phyloP scores from a whole-genome alignment of 2,329 filamentous ascomycete genomes.

The Emmonsia crescens region DNA sequence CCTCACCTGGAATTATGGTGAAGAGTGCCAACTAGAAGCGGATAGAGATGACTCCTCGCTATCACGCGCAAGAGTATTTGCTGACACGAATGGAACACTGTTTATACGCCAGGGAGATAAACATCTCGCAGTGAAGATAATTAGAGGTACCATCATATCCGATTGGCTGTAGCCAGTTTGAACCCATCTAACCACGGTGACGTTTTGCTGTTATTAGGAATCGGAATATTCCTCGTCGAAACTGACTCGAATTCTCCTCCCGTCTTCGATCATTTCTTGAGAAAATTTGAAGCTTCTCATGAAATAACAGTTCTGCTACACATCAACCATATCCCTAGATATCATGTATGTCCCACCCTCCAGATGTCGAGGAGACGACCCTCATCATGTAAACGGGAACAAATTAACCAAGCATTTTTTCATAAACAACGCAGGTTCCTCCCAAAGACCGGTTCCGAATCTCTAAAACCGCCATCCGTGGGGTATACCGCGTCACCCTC shows the following conservation, averaged over 20 bases:
- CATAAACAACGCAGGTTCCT: conserved; percentile 41
- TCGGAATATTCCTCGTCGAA: conserved; percentile 72
- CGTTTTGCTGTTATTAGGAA: conserved; percentile 35
- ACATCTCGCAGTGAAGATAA: conserved; percentile 11
- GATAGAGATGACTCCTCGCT: conserved; percentile 51
- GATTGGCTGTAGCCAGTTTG: conserved; percentile 34
- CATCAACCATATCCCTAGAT: conserved; percentile 28
- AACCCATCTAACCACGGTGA: conserved; percentile 30
- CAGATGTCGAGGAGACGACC: neutral
- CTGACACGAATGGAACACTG: conserved; percentile 8
- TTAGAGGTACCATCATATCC: conserved; percentile 8
- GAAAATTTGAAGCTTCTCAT: conserved; percentile 57
- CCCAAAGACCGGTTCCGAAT: conserved; percentile 42
- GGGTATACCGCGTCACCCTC: conserved; percentile 9
- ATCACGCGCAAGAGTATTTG: conserved; percentile 23
- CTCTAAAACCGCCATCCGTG: conserved; percentile 11
- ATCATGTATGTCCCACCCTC: conserved; percentile 6
- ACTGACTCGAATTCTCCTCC: conserved; percentile 53
- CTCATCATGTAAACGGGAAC: conserved; percentile 32
- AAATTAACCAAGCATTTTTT: neutral
- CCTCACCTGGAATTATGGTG: conserved; percentile 67
- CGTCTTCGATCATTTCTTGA: conserved; percentile 62
- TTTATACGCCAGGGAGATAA: conserved; percentile 10
- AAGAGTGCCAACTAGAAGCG: conserved; percentile 64
- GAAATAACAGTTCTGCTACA: conserved; percentile 67